Conservation (phyloP, 169 alveolate genomes). For the Theileria parva region DNA sequence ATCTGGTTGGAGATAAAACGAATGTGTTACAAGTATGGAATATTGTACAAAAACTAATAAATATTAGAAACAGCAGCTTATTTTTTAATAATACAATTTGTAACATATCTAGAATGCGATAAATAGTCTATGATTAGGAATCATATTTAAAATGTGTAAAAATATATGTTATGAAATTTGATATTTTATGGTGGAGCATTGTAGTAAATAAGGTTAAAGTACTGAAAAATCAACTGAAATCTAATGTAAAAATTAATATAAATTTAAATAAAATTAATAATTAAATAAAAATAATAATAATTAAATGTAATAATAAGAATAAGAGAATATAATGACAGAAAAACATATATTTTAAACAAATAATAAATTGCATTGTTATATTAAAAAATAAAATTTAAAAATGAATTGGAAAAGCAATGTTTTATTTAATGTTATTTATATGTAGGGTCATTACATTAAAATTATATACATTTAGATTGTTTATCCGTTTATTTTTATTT, state of each 20-base stretch:
- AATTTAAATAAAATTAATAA: not conserved
- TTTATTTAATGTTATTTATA: too few relatives aligned
- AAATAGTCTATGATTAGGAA: not conserved
- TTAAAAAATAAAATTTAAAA: too few relatives aligned
- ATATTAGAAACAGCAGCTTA: not conserved
- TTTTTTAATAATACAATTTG: not conserved
- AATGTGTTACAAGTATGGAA: not conserved
- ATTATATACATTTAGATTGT: not conserved
- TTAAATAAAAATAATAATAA: not conserved
- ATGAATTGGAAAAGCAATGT: too few relatives aligned
- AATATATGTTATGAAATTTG: not conserved
- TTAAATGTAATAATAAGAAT: not conserved
- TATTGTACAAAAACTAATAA: conserved; percentile 4
- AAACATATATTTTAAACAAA: not conserved
- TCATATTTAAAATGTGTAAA: conserved; percentile 13
- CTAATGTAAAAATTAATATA: not conserved
- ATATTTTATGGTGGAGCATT: not conserved
- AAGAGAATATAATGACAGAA: not conserved
- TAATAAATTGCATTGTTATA: not conserved
- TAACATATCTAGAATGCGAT: conserved; percentile 9
- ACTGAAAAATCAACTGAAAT: not conserved
- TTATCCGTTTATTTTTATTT: not conserved
- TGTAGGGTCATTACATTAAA: not conserved
- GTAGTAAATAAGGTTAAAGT: not conserved
- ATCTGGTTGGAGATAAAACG: not conserved